phyloP scores from a whole-genome alignment of 768 basidiomycete species.

The Mycena vulgaris region DNA sequence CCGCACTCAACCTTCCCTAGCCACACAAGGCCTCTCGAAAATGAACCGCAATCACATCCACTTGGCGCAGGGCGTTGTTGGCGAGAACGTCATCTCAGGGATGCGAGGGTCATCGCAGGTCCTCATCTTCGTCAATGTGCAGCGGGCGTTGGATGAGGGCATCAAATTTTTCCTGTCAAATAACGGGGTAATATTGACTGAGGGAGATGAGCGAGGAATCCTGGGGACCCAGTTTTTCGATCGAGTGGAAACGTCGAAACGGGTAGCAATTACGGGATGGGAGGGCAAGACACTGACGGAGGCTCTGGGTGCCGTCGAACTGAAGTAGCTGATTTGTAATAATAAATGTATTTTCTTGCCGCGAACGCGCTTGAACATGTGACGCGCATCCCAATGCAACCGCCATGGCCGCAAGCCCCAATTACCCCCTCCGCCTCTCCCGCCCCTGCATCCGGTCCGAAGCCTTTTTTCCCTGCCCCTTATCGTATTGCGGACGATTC shows the following conservation, averaged over 20 bases:
- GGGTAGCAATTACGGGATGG: conserved; percentile 48
- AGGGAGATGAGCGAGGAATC: conserved; percentile 78
- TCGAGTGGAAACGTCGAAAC: conserved; percentile 71
- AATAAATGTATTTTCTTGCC: background rate
- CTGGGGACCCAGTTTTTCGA: conserved; percentile 76
- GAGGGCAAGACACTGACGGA: conserved; percentile 38
- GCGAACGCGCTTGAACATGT: conserved; percentile 1
- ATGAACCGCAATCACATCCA: conserved; percentile 96
- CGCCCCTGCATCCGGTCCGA: conserved; percentile 48
- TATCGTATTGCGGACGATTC: conserved; percentile 50
- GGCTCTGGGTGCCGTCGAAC: background rate
- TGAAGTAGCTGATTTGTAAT: background rate
- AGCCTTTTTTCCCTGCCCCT: conserved; percentile 43
- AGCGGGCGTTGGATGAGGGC: conserved; percentile 77
- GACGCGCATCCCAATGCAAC: conserved; percentile 18
- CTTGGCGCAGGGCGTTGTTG: conserved; percentile 83
- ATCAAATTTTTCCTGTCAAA: conserved; percentile 83
- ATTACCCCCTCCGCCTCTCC: conserved; percentile 72
- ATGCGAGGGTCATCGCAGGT: conserved; percentile 87
- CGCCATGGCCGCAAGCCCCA: background rate
- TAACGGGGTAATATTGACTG: conserved; percentile 92
- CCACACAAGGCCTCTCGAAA: conserved; percentile 78
- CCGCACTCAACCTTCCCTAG: conserved; percentile 53
- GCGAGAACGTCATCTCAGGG: conserved; percentile 79
- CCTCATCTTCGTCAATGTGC: conserved; percentile 86